Conservation (phyloP, 257 asterid species). For the Nicotiana sylvestris region DNA sequence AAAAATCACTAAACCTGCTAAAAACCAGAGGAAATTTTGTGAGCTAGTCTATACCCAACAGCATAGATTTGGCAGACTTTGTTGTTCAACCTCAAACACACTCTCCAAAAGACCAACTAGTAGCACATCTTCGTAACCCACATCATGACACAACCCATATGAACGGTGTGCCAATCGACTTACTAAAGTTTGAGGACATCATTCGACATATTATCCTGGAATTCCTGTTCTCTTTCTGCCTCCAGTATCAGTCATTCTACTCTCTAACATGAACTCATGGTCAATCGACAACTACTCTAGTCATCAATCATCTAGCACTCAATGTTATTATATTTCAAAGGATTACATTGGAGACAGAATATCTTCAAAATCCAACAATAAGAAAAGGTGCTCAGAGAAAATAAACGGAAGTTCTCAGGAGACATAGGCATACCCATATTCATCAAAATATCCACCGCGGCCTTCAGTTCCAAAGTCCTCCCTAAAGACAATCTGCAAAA, state of each 20-base stretch:
- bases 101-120: not conserved
- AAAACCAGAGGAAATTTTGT: not conserved
- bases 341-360: not conserved
- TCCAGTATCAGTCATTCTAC: not conserved
- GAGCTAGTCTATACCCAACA: not conserved
- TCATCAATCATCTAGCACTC: not conserved
- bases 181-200: not conserved
- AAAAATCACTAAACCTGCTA: not conserved
- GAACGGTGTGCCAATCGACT: not conserved
- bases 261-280: not conserved
- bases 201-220: not conserved
- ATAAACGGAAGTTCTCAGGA: not conserved
- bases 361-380: not conserved
- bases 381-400: not conserved
- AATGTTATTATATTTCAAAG: not conserved
- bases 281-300: not conserved
- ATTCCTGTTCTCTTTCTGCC: not conserved
- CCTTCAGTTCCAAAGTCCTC: slow-evolving; percentile 99
- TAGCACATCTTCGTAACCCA: not conserved
- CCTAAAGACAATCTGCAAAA: slow-evolving; percentile 84
- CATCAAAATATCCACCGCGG: slow-evolving; percentile 98
- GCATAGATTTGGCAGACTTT: not conserved
- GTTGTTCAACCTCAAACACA: not conserved
- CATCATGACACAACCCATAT: not conserved
- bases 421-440: slow-evolving; percentile 70